Evolutionary conservation across 441 rosid genomes (phyloP), one percentile per base, ranked within the genome.

Genomic region (Populus hybrid): DNA sequence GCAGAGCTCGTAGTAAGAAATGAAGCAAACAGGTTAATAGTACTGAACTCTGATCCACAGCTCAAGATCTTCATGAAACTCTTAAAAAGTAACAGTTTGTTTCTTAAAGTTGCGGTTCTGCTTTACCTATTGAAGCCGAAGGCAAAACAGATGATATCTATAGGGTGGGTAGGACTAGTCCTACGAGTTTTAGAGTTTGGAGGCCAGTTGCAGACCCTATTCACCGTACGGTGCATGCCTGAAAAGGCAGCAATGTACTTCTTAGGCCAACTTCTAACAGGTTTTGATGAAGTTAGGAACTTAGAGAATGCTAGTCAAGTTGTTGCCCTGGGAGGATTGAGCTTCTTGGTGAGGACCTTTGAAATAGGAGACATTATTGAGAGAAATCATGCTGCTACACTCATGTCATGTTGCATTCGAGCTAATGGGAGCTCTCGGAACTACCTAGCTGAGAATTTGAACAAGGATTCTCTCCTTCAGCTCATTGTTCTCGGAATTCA

Each of bases 151-250:
- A 88, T 89, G 93, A 85, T 87, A 76, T 88, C 91, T 1, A 72
- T 77, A 0, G 90, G 85, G 69, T 91, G 92, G 92, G 83, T 91
- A n/a, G 83, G 87, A 28, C 66, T 91, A 30, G 75, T 79, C 46
- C 95, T 91, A 67, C 78, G 92, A 76, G 89, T 91, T 69, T 75
- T 91, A 12, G 95, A 91, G 73, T 89, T 91, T 10, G 93, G 92
- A 20, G 87, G 85, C 46, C 92, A 85, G 70, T 16, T 78, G 76
- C 93, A 88, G 86, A 88, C 87, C 74, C 83, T 89, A 64, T 88
- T 91, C 78, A 85, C 84, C 0, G 87, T 91, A 1, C 76, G 78
- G 70, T 89, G 91, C 67, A 77, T 78, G 18, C 88, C 93, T 73
- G 85, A 76, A 77, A 81, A 73, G 61, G 95, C 95, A 4, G 93